Base-by-base conservation (phyloP, 352 stramenopile species). In the Phytophthora kernoviae region DNA sequence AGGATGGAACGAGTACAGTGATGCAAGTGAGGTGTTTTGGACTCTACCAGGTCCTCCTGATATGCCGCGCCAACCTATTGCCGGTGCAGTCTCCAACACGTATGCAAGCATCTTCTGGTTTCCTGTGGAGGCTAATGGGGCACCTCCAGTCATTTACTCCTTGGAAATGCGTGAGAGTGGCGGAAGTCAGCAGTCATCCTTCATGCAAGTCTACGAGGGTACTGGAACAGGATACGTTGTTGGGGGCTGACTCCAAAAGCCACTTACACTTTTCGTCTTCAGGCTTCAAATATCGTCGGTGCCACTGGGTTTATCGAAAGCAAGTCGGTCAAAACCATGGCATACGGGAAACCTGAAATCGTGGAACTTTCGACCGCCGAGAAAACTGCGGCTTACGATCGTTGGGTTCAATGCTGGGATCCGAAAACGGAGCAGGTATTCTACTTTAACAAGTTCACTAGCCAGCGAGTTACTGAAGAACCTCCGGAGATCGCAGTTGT, bases 391-490 rank as follows among this genome's bases (percentile, higher is more conserved):
- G 59, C 63, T 0, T 81, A 78, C 41, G 75, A 89, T 44, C 75
- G 75, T 0, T 96, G 88, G 88, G 77, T 95, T 9, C 84, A 93
- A 56, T 96, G 87, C 70, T 96, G 88, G 88, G 88, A 96, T 33
- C 75, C 75, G 30, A 90, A 87, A 58, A 76, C 84, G 8, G 85
- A 96, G 57, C 72, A 91, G 53, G 80, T 94, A 0, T 96, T 96
- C 60, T 96, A 87, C 67, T 96, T 95, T 69, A 93, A 96, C 68
- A 88, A 88, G 62, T 91, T 84, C 24, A 92, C 83, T 4, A 86
- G 79, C 32, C 81, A 91, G 54, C 81, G 76, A 12, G 81, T 88
- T 30, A 86, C 66, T 0, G 68, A 85, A 4, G 81, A 91, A 40
- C 80, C 81, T 15, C 59, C 36, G 7, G 84, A 93, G 21, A 26